Conservation (phyloP, 2,329 filamentous ascomycete species). For the Hymenoscyphus fraxineus region DNA sequence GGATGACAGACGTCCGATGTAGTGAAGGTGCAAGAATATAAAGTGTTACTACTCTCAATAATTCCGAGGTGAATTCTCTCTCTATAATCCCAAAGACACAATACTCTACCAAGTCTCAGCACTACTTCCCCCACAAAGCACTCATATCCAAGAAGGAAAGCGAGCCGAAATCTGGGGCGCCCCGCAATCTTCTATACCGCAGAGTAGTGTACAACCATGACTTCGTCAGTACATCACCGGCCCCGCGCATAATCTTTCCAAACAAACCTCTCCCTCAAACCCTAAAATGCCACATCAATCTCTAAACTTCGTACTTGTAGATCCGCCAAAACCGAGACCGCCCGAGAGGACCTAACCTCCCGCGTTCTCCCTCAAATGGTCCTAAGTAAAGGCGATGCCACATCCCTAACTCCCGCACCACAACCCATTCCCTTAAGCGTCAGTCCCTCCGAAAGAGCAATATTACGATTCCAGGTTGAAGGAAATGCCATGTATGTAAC, state of each 20-base stretch:
- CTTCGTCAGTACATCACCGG: neutral
- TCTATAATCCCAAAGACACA: too few relatives aligned
- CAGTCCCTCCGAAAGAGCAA: constrained; percentile 35
- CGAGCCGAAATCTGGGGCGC: neutral
- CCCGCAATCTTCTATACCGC: neutral
- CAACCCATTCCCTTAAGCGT: constrained; percentile 41
- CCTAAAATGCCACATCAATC: neutral
- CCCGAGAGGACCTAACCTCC: constrained; percentile 37
- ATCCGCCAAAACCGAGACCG: constrained; percentile 3
- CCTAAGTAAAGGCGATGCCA: constrained; percentile 41
- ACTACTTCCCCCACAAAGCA: neutral
- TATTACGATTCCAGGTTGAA: constrained; percentile 47
- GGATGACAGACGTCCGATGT: neutral
- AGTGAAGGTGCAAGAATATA: neutral
- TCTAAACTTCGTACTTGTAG: neutral
- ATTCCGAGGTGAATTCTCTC: too few relatives aligned
- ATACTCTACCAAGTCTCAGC: neutral
- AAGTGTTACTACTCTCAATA: too few relatives aligned
- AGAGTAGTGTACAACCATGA: neutral
- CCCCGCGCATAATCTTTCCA: neutral
- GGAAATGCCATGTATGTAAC: constrained; percentile 45
- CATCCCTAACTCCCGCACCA: constrained; percentile 44
- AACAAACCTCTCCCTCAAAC: neutral
- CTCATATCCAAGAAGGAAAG: neutral
- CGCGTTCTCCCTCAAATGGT: constrained; percentile 39